These are phyloP conservation scores for Ceratocystis alfenasii DNA, from an alignment of 2,329 filamentous ascomycete species.

Conservation along the genomic window DNA sequence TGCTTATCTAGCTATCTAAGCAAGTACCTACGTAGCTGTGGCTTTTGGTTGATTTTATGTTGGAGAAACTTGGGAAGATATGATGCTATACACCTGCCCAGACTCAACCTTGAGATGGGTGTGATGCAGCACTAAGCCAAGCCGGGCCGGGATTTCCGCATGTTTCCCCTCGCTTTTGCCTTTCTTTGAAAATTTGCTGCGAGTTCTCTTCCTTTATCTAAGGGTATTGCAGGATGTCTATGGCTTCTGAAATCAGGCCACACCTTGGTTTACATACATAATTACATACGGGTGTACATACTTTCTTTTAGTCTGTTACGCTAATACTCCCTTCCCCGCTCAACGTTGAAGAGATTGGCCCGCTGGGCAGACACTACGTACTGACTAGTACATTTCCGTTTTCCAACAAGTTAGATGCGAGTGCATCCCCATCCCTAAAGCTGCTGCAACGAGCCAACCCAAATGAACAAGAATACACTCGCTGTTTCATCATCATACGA, in stretches of 20 bases:
- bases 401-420: neutral
- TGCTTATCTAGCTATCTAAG: too few relatives aligned
- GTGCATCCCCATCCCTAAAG: neutral
- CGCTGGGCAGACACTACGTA: neutral
- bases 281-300: neutral
- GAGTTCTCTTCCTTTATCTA: neutral
- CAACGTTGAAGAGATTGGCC: neutral
- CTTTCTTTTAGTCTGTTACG: neutral
- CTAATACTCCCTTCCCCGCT: neutral
- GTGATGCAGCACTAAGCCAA: too few relatives aligned
- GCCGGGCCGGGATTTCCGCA: too few relatives aligned
- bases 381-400: neutral
- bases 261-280: neutral
- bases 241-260: neutral
- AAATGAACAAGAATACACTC: neutral
- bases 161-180: too few relatives aligned
- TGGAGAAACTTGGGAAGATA: too few relatives aligned
- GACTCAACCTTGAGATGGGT: too few relatives aligned
- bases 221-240: neutral
- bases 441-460: neutral
- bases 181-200: too few relatives aligned
- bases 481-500: slow-evolving; percentile 11
- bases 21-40: too few relatives aligned
- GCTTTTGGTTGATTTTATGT: too few relatives aligned
- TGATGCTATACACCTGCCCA: too few relatives aligned